Base-by-base conservation (phyloP, 106 monocot genomes). In the Chionographis japonica region DNA sequence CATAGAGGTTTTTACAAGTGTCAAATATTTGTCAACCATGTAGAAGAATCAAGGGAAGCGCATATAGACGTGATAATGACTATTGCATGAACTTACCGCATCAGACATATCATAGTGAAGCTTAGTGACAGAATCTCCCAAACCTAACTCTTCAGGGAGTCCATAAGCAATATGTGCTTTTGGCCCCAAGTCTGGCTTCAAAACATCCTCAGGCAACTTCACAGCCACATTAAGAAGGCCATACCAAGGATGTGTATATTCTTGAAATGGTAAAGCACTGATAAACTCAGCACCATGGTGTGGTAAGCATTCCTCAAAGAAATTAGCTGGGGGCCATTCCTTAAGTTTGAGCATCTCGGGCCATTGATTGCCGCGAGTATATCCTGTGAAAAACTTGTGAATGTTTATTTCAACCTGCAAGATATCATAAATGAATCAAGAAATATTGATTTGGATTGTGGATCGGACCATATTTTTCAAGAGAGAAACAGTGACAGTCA, bases 291-390 rank as follows among this genome's bases (percentile, higher is more conserved):
- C 63, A 63, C 60, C 36, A 55, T 72, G 72, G 14, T 62, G 72
- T 3, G 72, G 62, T 12, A 72, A 63, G 3, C 72, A 52, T 37
- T 62, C 63, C 18, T 72, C 54, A 72, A 72, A 72, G 12, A 39
- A 62, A 55, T 16, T 54, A 53, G 62, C 37, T 20, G 72, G 54
- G 12, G 72, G 72, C 62, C 72, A 72, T 40, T 72, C 72, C 62
- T 72, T 72, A 38, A 72, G 72, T 62, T 72, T 72, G 37, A 72
- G 62, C 72, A 72, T 72, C 38, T 72, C 62, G 54, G 72, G 72
- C 72, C 72, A 72, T 20, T 53, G 40, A 53, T 63, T 37, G 4
- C 11, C 2, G 19, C 52, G 42, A 40, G 63, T 38, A 63, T 72
- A 72, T 53, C 72, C 63, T 15, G 16, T 63, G 41, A 72, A 72